Evolutionary conservation across 306 rosid genomes (phyloP).

Genomic region (Castanospermum australe): DNA sequence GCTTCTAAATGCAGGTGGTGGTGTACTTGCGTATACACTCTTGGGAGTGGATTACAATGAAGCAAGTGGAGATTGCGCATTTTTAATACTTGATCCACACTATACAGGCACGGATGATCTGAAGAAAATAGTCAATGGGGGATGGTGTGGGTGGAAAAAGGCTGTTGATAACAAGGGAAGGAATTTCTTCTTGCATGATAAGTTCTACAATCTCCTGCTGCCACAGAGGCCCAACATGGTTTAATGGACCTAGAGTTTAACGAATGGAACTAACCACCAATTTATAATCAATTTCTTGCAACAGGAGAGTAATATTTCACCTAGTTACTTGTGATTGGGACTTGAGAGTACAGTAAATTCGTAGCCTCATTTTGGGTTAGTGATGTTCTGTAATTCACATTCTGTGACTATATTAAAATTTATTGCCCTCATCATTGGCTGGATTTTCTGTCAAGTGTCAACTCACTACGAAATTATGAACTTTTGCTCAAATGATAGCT

Average conservation of each 20-base stretch:
- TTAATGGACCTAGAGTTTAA: slow-evolving; percentile 24
- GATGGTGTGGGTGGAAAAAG: slow-evolving; percentile 99
- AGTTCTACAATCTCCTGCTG: slow-evolving; percentile 86
- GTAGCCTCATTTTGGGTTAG: background rate
- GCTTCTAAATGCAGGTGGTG: slow-evolving; percentile 71
- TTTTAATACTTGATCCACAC: slow-evolving; percentile 95
- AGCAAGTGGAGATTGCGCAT: slow-evolving; percentile 86
- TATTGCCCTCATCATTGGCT: background rate
- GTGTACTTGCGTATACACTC: slow-evolving; percentile 94
- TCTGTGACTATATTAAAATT: background rate
- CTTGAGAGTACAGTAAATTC: background rate
- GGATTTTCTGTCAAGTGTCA: background rate
- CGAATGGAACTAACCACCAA: background rate
- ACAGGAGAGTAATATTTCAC: background rate
- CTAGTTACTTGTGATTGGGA: slow-evolving; percentile 14
- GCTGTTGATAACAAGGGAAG: slow-evolving; percentile 89
- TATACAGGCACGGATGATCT: slow-evolving; percentile 80
- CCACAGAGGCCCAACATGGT: slow-evolving; percentile 99
- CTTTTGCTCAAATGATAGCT: too few relatives aligned
- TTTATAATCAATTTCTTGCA: background rate
- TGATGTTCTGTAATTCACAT: slow-evolving; percentile 20
- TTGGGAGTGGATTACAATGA: slow-evolving; percentile 94
- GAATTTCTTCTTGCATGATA: slow-evolving; percentile 83
- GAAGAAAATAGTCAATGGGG: slow-evolving; percentile 78
- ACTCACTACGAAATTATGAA: too few relatives aligned